Evolutionary conservation across 2,329 filamentous ascomycete genomes (phyloP), one percentile per base, ranked within the genome.

Genomic region (Verticillium isaacii): DNA sequence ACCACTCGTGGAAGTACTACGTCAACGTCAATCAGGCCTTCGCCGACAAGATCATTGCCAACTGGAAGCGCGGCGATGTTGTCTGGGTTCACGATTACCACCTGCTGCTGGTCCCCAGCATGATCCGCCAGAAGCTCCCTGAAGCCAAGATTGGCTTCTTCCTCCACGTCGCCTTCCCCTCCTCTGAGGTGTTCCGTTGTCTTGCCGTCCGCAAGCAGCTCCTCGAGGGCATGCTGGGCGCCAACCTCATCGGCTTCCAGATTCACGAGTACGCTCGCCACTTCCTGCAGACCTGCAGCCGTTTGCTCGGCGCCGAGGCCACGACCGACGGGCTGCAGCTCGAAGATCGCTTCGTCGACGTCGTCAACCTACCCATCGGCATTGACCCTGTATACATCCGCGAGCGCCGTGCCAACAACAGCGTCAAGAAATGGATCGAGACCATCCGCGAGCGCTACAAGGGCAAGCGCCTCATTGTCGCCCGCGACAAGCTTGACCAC

Each of bases 11-110:
- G 92, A 85, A 93, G 68, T 96, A 92, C 79, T 98, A 98, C 70
- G 90, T 93, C 72, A 92, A 91, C 60, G 85, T 97, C 71, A 97
- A 97, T 77, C 90, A 95, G 74, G 92, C 90, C 3, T 97, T 98
- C 76, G 94, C 94, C 36, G 91, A 97, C 73, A 89, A 89, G 72
- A 93, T 98, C 62, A 82, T 96, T 57, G 89, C 89, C 74, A 92
- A 93, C 76, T 98, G 94, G 89, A 97, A 97, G 80, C 88, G 90
- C 32, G 93, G 92, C 52, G 95, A 98, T 72, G 87, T 91, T 56
- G 90, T 98, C 69, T 98, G 94, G 94, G 82, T 98, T 55, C 93
- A 98, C 73, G 94, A 98, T 74, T 98, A 98, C 72, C 94, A 98
- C 73, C 82, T 98, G 57, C 83, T 97, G 5, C 82, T 98, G 6